Base-by-base conservation (phyloP, 2,329 filamentous ascomycete species). In the Parastagonospora nodorum region DNA sequence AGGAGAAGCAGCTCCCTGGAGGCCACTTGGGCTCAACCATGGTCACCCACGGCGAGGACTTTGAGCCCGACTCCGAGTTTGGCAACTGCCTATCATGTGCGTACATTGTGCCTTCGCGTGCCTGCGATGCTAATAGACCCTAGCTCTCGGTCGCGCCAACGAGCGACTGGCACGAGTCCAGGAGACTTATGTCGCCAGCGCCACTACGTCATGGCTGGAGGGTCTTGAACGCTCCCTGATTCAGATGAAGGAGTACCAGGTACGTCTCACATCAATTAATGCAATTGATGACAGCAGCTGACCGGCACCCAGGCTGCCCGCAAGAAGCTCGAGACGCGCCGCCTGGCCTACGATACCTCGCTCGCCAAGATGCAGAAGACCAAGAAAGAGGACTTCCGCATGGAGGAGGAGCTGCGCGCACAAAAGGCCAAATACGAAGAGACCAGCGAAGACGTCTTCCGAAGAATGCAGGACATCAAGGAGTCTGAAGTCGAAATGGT, bases 241-340 rank as follows among this genome's bases (percentile, higher is more conserved):
- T 31, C 94, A 96, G 82, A 93, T 97, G 90, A 97, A 96, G 74
- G 94, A 97, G 69, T 97, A 96, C 66, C 92, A 97, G 82, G 89
- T 93, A 81, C 47, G 82, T 72, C 43, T 10, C 32, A 9, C 8
- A 30, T 12, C 14, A 27, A 8, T 2, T 10, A 8, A 39, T 2
- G 1, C 16, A 7, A 14, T 30, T 15, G 29, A 45, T 35, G 8
- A 30, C 33, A 42, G 19, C 27, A 38, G 32, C 66, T 73, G 58
- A 61, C 15, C 8, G 5, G 2, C 42, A 51, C 51, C 1, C 50
- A 88, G 88, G 81, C 84, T 59, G 85, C 93, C 43, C 88, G 93
- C 69, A 97, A 94, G 84, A 97, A 96, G 84, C 88, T 97, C 59
- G 94, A 97, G 72, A 89, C 81, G 67, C 87, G 93, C 51, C 86